phyloP scores from a whole-genome alignment of 345 rosid genomes.

The Salix udensis region DNA sequence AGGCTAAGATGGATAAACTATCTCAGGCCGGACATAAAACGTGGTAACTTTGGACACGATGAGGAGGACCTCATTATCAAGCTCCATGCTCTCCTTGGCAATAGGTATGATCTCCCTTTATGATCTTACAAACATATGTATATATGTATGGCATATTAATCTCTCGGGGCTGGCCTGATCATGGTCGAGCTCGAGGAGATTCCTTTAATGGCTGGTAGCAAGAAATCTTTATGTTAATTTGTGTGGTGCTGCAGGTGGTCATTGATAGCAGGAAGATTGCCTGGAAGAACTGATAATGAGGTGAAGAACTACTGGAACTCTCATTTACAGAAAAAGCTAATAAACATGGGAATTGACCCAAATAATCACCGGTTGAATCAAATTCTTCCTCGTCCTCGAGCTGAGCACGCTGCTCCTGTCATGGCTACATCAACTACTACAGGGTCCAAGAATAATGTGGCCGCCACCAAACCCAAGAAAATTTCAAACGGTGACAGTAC shows the following conservation, averaged over 20 bases:
- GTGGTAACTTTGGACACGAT: constrained; percentile 45
- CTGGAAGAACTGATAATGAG: constrained; percentile 32
- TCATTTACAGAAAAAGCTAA: constrained; percentile 51
- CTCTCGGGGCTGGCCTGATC: not conserved
- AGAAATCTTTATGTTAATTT: not conserved
- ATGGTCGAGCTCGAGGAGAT: not conserved
- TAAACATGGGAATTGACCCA: constrained; percentile 75
- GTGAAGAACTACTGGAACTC: constrained; percentile 39
- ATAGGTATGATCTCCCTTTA: constrained; percentile 29
- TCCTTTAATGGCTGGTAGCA: not conserved
- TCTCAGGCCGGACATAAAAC: constrained; percentile 49
- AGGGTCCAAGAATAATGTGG: not conserved
- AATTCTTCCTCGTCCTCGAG: constrained; percentile 21
- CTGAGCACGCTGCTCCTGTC: not conserved
- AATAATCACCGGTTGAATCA: constrained; percentile 58
- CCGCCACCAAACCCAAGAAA: not conserved
- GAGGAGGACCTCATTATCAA: constrained; percentile 59
- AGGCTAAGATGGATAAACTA: constrained; percentile 64
- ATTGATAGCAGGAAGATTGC: constrained; percentile 28
- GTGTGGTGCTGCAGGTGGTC: constrained; percentile 29
- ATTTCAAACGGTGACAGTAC: not conserved
- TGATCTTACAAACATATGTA: not conserved
- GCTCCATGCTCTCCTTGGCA: constrained; percentile 58
- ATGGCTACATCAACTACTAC: not conserved
- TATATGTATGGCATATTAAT: not conserved